Evolutionary conservation across 163 green algal species (phyloP), one percentile per base, ranked within the genome.

Genomic region (Scenedesmus sp.): DNA sequence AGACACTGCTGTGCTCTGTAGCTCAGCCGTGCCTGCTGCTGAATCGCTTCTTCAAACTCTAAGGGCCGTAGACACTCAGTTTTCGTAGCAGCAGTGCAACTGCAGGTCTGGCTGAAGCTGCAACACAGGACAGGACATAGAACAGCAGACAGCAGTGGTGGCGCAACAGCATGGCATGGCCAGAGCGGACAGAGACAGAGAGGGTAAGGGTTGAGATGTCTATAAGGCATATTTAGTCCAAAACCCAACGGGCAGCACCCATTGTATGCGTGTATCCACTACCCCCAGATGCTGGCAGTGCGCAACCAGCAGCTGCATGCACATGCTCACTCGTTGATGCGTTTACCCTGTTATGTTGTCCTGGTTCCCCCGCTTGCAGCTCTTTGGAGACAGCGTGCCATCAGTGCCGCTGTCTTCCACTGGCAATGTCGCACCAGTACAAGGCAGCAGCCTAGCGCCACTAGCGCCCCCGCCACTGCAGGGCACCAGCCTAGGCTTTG

Each of bases 351-450:
- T 18, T 76, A 18, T 9, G 34, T 26, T 79, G 23, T n/a, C 70
- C 23, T 79, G 70, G 20, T 88, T 76, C 9, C 60, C 60, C 10
- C 82, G 0, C 7, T 13, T 85, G 91, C 87, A 94, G 91, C 88
- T 94, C 54, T 94, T 94, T 81, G 76, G 18, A 10, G 92, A 92
- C 46, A 66, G 76, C 26, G 92, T 92, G 13, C 82, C 84, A 5
- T 92, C 89, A 55, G 92, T 91, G 20, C 88, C 83, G 52, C 13
- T 85, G 9, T 64, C 70, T 0, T 54, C 60, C 20, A 83, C 86
- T 60, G 18, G 64, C 13, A 67, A 26, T 15, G 87, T 10, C 64
- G 23, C 70, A 57, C 52, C 86, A 46, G 87, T n/a, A 4, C 82
- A 60, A 7, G 20, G 57, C 12, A 73, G 90, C 76, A 82, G 46